Evolutionary conservation across 306 rosid genomes (phyloP), one percentile per base, ranked within the genome.

Genomic region (Glycyrrhiza uralensis): DNA sequence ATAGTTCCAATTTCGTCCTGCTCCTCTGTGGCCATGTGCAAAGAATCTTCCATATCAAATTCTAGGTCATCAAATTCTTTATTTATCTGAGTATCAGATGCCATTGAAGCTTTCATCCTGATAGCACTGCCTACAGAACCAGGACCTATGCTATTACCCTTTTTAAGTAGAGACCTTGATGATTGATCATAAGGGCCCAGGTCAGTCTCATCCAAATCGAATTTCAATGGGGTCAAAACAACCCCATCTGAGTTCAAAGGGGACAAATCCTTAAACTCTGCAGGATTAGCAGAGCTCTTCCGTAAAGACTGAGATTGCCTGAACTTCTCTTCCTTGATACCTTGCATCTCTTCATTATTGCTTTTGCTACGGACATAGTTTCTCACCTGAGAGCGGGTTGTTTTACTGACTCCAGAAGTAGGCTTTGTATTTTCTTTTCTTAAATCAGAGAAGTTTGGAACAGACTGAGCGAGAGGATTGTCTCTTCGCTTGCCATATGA

Each of bases 351-450:
- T 80, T 95, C 97, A 70, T 11, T 60, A 32, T 23, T 47, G 73
- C 90, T 92, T 84, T 79, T 89, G 88, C 89, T 88, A 50, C 88
- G 96, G 66, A 76, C 63, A 78, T 79, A 69, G 72, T 74, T 85
- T 79, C 95, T 92, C 74, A 69, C 81, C 88, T 88, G 96, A 15
- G 89, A 56, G 42, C 97, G 89, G 18, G 79, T 45, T 1, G 91
- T 58, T 85, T 92, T 92, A 76, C 93, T 76, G 44, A 76, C 86
- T 81, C 88, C 97, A 64, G 87, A 82, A 57, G 79, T 66, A 71
- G 97, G 97, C 78, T 85, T 95, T 8, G 99, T 89, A 72, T 92
- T 95, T 84, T 95, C 99, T 85, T 95, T 95, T 79, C 97, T 88
- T 56, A 95, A 81, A 82, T 95, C 99, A 61, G 97, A 85, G 76